Conservation (phyloP, 2,329 filamentous ascomycete species). For the Microcyclosporella mali region DNA sequence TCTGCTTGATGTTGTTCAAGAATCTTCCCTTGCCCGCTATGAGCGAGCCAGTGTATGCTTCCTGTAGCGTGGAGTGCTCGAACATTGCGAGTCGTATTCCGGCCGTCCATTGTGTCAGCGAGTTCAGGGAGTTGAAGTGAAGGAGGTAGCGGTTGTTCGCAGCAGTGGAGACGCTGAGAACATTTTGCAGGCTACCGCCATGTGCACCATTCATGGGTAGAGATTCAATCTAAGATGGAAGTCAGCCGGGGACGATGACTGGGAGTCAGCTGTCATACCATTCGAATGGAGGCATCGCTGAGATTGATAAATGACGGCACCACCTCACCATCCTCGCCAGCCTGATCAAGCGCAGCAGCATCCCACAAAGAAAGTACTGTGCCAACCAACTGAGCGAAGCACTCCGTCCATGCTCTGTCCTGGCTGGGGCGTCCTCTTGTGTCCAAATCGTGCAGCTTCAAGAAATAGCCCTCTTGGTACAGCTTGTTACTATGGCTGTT, state of each 20-base stretch:
- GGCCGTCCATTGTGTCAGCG: slow-evolving; percentile 90
- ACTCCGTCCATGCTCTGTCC: slow-evolving; percentile 90
- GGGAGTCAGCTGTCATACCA: slow-evolving; percentile 53
- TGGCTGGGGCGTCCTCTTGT: slow-evolving; percentile 77
- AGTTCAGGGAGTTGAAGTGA: slow-evolving; percentile 93
- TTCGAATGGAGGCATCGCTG: slow-evolving; percentile 95
- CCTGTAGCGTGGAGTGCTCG: slow-evolving; percentile 86
- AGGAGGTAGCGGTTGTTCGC: slow-evolving; percentile 91
- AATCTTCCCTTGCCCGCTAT: slow-evolving; percentile 89
- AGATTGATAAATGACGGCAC: slow-evolving; percentile 92
- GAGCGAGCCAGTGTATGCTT: slow-evolving; percentile 91
- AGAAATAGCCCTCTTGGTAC: slow-evolving; percentile 95
- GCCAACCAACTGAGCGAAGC: slow-evolving; percentile 91
- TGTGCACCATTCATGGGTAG: slow-evolving; percentile 72
- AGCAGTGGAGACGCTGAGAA: slow-evolving; percentile 90
- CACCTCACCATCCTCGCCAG: slow-evolving; percentile 77
- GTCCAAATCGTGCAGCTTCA: slow-evolving; percentile 94
- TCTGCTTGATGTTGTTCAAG: slow-evolving; percentile 81
- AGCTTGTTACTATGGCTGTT: slow-evolving; percentile 95
- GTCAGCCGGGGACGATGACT: slow-evolving; percentile 5
- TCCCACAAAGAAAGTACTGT: slow-evolving; percentile 96
- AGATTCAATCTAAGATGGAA: slow-evolving; percentile 50
- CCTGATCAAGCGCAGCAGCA: slow-evolving; percentile 80
- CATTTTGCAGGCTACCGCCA: slow-evolving; percentile 82
- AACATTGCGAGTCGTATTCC: slow-evolving; percentile 90